Base-by-base conservation (phyloP, 306 rosid genomes). In the Fagus crenata region DNA sequence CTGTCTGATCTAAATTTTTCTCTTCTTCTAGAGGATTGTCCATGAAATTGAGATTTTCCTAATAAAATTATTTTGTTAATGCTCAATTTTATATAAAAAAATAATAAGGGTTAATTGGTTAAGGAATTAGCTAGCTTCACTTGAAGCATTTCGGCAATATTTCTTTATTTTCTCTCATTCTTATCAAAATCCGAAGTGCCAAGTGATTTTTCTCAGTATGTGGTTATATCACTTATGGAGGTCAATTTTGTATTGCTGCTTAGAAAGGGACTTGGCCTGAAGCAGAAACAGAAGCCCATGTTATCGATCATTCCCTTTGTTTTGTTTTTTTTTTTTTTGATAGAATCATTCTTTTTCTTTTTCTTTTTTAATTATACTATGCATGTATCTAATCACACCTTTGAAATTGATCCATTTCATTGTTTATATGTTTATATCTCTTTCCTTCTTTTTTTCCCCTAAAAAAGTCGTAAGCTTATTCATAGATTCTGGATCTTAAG, bases 11-110 rank as follows among this genome's bases (percentile, higher is more conserved):
- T 40, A 1, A 15, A 2, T 5, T 65, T 65, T n/a, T 43, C 4
- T 68, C 28, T 61, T 73, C 76, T 83, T 73, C 78, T 69, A 70
- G 82, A 61, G 61, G 28, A 69, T 75, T 69, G 15, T 74, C 11
- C 11, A 8, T 12, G 31, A n/a, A 55, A 65, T 46, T 42, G 70
- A 37, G 4, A 67, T 39, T 53, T 67, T 65, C 31, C 53, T 37
- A 14, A n/a, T 22, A 46, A 46, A 7, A 46, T 46, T 46, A 46
- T 46, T 46, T 46, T 46, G 51, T 11, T 9, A 46, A 46, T 46
- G 14, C 51, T 46, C 51, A 46, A 46, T 9, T 46, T 46, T 46
- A 46, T 46, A 12, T 46, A 12, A 46, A 14, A 46, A 9, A 7
- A 46, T 7, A 14, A 46, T 7, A 46, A 46, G 28, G 28, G 28